These are phyloP conservation scores for Claviceps sp. DNA, from an alignment of 2,329 filamentous ascomycete species.

Conservation along the genomic window DNA sequence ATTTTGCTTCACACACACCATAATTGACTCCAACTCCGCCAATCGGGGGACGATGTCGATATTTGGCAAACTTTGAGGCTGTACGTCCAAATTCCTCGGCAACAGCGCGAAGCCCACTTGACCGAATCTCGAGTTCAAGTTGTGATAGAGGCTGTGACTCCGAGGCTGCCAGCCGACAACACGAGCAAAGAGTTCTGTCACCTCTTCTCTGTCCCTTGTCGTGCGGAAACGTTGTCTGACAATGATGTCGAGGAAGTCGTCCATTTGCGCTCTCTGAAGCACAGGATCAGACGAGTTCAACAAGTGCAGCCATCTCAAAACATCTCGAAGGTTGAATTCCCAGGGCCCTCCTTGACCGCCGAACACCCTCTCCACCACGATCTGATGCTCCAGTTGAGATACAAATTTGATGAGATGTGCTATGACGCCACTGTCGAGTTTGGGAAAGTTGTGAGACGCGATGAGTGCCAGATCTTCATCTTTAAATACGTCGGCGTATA, in stretches of 20 bases:
- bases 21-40: conserved; percentile 66
- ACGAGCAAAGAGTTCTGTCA: conserved; percentile 52
- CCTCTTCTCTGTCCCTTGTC: conserved; percentile 48
- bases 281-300: conserved; percentile 37
- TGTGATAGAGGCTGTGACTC: conserved; percentile 56
- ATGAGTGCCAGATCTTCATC: conserved; percentile 72
- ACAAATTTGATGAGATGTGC: conserved; percentile 64
- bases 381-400: conserved; percentile 60
- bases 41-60: conserved; percentile 44
- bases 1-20: conserved; percentile 74
- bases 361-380: conserved; percentile 45
- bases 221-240: conserved; percentile 82
- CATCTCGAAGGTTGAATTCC: conserved; percentile 92
- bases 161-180: conserved; percentile 42
- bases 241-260: conserved; percentile 69
- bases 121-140: conserved; percentile 48
- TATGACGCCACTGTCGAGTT: conserved; percentile 44
- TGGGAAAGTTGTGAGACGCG: conserved; percentile 62
- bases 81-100: conserved; percentile 40
- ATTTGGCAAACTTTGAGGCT: conserved; percentile 36
- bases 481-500: conserved; percentile 85
- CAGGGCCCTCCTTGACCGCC: conserved; percentile 63
- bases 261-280: conserved; percentile 43
- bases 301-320: conserved; percentile 73
- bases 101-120: conserved; percentile 73